phyloP scores from a whole-genome alignment of 306 rosid genomes.

The Mimosa pudica region DNA sequence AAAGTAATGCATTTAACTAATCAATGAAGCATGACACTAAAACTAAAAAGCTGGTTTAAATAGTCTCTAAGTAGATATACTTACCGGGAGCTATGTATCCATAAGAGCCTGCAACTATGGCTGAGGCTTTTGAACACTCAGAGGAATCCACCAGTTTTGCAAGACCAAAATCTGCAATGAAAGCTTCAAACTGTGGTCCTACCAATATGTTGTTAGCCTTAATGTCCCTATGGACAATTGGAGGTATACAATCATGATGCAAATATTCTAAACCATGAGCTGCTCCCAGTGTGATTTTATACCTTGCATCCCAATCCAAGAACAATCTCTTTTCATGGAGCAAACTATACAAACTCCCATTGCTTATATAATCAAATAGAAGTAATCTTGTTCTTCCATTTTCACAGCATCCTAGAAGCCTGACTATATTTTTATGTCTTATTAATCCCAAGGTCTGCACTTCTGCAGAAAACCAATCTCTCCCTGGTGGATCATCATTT shows the following conservation, averaged over 20 bases:
- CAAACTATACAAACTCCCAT: slow-evolving; percentile 74
- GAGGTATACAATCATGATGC: slow-evolving; percentile 94
- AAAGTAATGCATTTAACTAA: not conserved
- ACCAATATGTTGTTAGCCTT: slow-evolving; percentile 92
- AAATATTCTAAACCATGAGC: slow-evolving; percentile 95
- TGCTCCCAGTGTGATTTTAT: slow-evolving; percentile 77
- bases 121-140: slow-evolving; percentile 61
- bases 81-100: slow-evolving; percentile 97
- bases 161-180: slow-evolving; percentile 90
- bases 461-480: slow-evolving; percentile 76
- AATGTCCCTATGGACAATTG: slow-evolving; percentile 78
- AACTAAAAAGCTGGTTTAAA: not conserved
- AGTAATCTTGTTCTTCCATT: slow-evolving; percentile 80
- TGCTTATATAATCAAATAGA: slow-evolving; percentile 82
- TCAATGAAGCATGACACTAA: slow-evolving; percentile 21
- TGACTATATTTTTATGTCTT: slow-evolving; percentile 88
- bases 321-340: slow-evolving; percentile 82
- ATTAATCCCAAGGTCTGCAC: slow-evolving; percentile 88
- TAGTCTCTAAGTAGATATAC: slow-evolving; percentile 27
- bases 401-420: slow-evolving; percentile 84
- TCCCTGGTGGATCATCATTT: slow-evolving; percentile 62
- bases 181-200: slow-evolving; percentile 81
- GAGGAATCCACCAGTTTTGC: slow-evolving; percentile 72
- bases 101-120: slow-evolving; percentile 83
- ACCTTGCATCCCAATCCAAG: slow-evolving; percentile 97